These are phyloP conservation scores for Skeletonema menzelii DNA, from an alignment of 108 stramenopile species.

Conservation along the genomic window DNA sequence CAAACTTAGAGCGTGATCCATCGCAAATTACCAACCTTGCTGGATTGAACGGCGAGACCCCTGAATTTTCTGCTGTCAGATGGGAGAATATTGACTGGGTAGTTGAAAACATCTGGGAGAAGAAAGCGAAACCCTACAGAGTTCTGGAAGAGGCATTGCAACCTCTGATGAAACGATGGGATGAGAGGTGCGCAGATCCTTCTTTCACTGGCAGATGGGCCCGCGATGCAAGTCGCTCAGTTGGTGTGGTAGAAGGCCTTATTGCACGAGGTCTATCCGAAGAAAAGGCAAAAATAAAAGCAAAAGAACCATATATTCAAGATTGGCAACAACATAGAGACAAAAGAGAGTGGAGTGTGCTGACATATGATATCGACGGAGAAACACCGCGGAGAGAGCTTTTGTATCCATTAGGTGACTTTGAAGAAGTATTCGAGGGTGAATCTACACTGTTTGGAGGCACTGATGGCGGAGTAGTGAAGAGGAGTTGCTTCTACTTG, in stretches of 20 bases:
- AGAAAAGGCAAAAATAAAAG: conserved; percentile 25
- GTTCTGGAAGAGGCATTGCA: conserved; percentile 10
- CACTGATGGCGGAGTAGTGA: conserved; percentile 19
- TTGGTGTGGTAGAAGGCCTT: conserved; percentile 32
- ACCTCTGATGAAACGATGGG: conserved; percentile 29
- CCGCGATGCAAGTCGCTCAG: conserved; percentile 29
- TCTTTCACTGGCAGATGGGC: conserved; percentile 47
- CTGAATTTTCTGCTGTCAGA: conserved; percentile 45
- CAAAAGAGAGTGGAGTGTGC: conserved; percentile 35
- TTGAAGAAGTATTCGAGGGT: conserved; percentile 46
- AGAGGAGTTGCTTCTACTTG: conserved; percentile 38
- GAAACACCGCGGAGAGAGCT: conserved; percentile 30
- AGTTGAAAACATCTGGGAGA: conserved; percentile 48
- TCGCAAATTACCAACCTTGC: conserved; percentile 19
- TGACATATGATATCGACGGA: conserved; percentile 36
- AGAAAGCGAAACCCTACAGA: conserved; percentile 44
- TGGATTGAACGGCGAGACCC: conserved; percentile 45
- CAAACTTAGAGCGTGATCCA: conserved; percentile 43
- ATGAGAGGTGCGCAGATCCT: conserved; percentile 22
- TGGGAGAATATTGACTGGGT: conserved; percentile 45
- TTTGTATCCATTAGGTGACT: conserved; percentile 40
- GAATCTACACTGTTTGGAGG: conserved; percentile 47
- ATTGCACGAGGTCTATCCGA: conserved; percentile 34
- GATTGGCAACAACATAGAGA: conserved; percentile 22
- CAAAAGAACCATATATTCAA: conserved; percentile 49